Evolutionary conservation across 441 rosid species (phyloP).

Genomic region (Dalechampia spathulata): DNA sequence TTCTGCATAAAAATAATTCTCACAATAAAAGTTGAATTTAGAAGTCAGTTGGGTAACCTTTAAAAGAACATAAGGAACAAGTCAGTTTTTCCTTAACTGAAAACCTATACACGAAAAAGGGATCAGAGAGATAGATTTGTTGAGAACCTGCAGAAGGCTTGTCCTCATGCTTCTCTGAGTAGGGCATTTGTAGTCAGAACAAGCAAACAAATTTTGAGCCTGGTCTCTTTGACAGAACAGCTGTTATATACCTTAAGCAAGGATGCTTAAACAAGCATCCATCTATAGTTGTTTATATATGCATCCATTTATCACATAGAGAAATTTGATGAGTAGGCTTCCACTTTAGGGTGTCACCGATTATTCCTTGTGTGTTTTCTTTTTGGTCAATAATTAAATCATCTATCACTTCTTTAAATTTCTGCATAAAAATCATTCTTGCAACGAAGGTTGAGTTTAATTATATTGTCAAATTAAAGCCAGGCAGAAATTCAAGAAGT

Average conservation of each 20-base stretch:
- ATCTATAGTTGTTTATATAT: not conserved
- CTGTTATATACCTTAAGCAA: not conserved
- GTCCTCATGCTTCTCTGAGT: conserved; percentile 19
- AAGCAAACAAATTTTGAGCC: not conserved
- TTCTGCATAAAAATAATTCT: too few relatives aligned
- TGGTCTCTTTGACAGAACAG: not conserved
- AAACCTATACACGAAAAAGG: not conserved
- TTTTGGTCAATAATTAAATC: not conserved
- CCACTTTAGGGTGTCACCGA: not conserved
- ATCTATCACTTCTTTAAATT: too few relatives aligned
- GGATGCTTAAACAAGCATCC: not conserved
- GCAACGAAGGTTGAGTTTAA: not conserved
- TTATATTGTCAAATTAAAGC: not conserved
- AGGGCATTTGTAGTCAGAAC: conserved; percentile 19
- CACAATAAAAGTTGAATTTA: too few relatives aligned
- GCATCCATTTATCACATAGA: not conserved
- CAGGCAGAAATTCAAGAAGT: not conserved
- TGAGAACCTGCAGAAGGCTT: conserved; percentile 36
- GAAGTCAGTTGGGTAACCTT: conserved; percentile 34
- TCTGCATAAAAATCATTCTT: too few relatives aligned
- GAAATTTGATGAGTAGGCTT: not conserved
- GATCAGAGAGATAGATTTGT: not conserved
- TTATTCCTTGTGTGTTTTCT: conserved; percentile 7
- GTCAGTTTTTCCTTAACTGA: conserved; percentile 1
- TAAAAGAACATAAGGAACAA: not conserved